Base-by-base conservation (phyloP, 495 filamentous ascomycete genomes). In the Physcia stellaris region DNA sequence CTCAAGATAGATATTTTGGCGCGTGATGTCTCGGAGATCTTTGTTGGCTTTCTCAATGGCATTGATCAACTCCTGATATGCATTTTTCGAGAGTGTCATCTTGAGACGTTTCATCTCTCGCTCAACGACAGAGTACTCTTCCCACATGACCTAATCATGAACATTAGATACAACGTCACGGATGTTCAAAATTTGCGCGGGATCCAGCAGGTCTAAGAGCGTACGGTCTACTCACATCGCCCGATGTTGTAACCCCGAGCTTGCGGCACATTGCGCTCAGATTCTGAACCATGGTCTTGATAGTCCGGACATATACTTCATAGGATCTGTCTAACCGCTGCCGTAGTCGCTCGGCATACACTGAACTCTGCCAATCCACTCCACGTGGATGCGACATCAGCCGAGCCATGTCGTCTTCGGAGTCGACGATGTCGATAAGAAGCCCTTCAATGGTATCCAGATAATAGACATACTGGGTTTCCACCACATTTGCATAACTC, bases 381-480 rank as follows among this genome's bases (percentile, higher is more conserved):
- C 50, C 47, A 20, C 22, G 34, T 9, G 45, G 43, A 1, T 43
- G 22, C 15, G 41, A 38, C 24, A 59, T 40, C 23, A 59, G 39
- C 17, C 37, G 26, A 7, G 46, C 42, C 6, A 50, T 33, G 13
- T 47, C 48, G 6, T 46, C 37, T 28, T 42, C 46, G 6, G 28
- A 21, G 4, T 22, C 15, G 13, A 45, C 42, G n/a, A 47, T 34
- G 13, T 23, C 42, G 7, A 5, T 26, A 4, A 61, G 47, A 17
- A 61, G 43, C 20, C 39, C 23, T 18, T 46, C 32, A 23, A 54
- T 49, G 12, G 51, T 49, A 15, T 56, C 46, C 17, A 41, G 39
- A 32, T 49, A 57, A 10, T 42, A 46, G 16, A 43, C 37, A 9
- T 21, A 9, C 11, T 41, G 39, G 3, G 33, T 39, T 15, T 36